A percentile compares a stretch with the other conserved stretches of the same genome.
Evolutionary conservation across 176 grass and related monocot genomes (phyloP).

Genomic region (Puccinellia tenuiflora): DNA sequence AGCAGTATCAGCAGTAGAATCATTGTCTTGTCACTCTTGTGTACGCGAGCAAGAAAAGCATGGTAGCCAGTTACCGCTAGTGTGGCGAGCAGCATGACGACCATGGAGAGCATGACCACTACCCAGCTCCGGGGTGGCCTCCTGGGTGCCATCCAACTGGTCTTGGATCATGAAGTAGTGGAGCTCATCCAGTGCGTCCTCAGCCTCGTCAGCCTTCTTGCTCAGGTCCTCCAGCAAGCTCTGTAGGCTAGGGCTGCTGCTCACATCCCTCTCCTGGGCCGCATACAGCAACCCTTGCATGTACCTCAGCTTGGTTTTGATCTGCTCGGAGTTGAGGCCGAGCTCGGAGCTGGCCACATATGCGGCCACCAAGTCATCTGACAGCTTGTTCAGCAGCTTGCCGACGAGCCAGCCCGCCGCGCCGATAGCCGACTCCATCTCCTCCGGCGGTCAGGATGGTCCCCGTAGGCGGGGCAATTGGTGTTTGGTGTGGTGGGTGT

Average conservation of each 20-base stretch:
- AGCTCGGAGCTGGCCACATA: background rate
- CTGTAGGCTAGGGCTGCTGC: background rate
- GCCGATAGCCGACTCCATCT: background rate
- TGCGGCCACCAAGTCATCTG: background rate
- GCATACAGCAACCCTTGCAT: background rate
- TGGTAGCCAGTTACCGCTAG: background rate
- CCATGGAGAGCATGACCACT: background rate
- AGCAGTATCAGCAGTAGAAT: background rate
- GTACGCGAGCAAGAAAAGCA: background rate
- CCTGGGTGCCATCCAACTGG: conserved; percentile 1
- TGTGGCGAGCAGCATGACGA: background rate
- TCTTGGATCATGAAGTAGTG: conserved; percentile 29
- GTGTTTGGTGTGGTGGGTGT: background rate
- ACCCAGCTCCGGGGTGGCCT: background rate
- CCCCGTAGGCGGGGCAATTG: background rate
- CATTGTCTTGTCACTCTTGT: background rate
- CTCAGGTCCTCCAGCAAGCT: background rate
- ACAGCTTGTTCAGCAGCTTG: background rate
- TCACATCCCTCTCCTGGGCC: background rate
- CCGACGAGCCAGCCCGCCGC: background rate
- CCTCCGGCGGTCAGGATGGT: background rate
- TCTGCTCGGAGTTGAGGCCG: background rate
- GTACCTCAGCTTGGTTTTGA: background rate
- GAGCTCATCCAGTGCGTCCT: background rate
- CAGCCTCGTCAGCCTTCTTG: background rate